Conservation (phyloP, 306 rosid species). For the Crotalaria pallida region DNA sequence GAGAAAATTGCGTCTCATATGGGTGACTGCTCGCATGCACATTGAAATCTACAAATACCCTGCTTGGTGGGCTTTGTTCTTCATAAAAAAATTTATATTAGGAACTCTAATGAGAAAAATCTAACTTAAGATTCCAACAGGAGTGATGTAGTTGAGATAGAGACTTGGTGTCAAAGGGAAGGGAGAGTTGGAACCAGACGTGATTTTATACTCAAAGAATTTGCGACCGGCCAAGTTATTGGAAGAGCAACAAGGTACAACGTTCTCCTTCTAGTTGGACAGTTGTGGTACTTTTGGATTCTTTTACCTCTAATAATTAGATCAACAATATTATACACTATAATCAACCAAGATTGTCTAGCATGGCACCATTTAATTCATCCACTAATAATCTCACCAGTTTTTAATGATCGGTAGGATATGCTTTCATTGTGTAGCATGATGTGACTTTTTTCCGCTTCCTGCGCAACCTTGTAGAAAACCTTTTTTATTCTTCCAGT, state of each 20-base stretch:
- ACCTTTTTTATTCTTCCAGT: too few species aligned
- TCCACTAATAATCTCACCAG: neutral
- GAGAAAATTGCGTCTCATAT: conserved; percentile 90
- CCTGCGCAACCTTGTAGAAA: neutral
- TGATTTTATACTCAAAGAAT: conserved; percentile 83
- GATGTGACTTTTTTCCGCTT: neutral
- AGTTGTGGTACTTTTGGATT: neutral
- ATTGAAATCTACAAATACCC: conserved; percentile 95
- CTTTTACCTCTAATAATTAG: neutral
- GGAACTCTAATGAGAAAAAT: conserved; percentile 2
- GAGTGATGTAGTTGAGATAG: conserved; percentile 96
- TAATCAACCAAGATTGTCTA: neutral
- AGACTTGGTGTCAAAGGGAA: conserved; percentile 93
- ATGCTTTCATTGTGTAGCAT: neutral
- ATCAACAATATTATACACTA: neutral
- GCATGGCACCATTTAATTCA: neutral
- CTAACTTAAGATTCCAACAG: conserved; percentile 37
- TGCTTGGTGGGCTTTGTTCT: conserved; percentile 60
- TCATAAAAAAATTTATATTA: neutral
- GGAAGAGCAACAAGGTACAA: conserved; percentile 93
- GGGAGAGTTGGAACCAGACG: conserved; percentile 94
- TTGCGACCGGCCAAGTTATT: conserved; percentile 65
- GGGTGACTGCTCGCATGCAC: conserved; percentile 99
- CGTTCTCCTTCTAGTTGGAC: neutral
- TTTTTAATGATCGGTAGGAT: neutral